A percentile compares a stretch with the other conserved stretches of the same genome.
Conservation (phyloP, 352 stramenopile genomes). For the Phytophthora quininea region DNA sequence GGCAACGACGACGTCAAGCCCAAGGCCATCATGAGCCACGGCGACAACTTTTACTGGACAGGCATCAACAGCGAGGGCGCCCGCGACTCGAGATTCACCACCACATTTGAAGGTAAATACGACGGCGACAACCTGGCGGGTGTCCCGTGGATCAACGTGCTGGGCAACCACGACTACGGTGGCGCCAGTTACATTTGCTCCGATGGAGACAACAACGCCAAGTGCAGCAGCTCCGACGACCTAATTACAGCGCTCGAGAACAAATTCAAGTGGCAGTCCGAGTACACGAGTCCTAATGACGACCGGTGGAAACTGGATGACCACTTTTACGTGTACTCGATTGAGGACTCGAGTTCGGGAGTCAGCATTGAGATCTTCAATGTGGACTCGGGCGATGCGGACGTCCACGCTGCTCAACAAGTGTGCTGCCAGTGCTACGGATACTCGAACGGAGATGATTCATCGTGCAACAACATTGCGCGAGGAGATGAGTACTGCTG, state of each 20-base stretch:
- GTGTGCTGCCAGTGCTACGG: slow-evolving; percentile 82
- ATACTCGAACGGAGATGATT: slow-evolving; percentile 47
- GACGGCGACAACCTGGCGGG: slow-evolving; percentile 34
- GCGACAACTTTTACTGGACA: slow-evolving; percentile 53
- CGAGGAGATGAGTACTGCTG: slow-evolving; percentile 47
- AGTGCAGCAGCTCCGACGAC: slow-evolving; percentile 44
- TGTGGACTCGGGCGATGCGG: slow-evolving; percentile 58
- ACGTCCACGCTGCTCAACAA: slow-evolving; percentile 49
- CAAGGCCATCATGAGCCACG: slow-evolving; percentile 42
- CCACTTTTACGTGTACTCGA: slow-evolving; percentile 60
- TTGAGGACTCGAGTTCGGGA: slow-evolving; percentile 33
- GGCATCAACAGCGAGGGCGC: slow-evolving; percentile 42
- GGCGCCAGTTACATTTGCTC: slow-evolving; percentile 56
- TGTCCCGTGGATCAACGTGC: slow-evolving; percentile 62
- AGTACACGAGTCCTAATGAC: slow-evolving; percentile 60
- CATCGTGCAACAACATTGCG: slow-evolving; percentile 41
- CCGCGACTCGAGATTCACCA: slow-evolving; percentile 45
- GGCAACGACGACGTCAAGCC: slow-evolving; percentile 43
- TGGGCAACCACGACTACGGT: slow-evolving; percentile 74
- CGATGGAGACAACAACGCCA: slow-evolving; percentile 27
- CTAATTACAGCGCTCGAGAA: slow-evolving; percentile 43
- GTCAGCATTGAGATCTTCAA: slow-evolving; percentile 64
- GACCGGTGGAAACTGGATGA: slow-evolving; percentile 60
- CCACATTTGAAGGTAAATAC: slow-evolving; percentile 37
- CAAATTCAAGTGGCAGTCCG: slow-evolving; percentile 23